A percentile compares a stretch with the other conserved stretches of the same genome.
phyloP scores from a whole-genome alignment of 768 basidiomycete genomes.

The Suillus alpinus region DNA sequence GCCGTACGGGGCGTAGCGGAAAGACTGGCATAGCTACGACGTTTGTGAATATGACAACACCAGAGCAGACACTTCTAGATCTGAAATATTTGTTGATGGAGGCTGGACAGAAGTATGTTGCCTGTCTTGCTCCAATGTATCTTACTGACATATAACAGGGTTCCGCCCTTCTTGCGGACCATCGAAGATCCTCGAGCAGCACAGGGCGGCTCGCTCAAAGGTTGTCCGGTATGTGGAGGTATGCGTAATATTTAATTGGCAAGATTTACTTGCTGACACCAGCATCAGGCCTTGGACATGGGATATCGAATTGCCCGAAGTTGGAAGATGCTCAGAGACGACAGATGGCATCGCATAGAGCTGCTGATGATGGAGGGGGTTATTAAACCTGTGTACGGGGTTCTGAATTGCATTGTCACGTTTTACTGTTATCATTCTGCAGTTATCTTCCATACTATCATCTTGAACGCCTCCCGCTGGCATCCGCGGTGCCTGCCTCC shows the following conservation, averaged over 20 bases:
- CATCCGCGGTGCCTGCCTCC: not conserved
- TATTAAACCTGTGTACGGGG: slow-evolving; percentile 21
- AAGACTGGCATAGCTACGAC: slow-evolving; percentile 99
- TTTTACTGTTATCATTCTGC: not conserved
- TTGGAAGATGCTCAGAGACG: slow-evolving; percentile 89
- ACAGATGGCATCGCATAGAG: slow-evolving; percentile 85
- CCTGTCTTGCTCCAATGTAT: slow-evolving; percentile 4
- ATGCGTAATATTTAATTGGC: slow-evolving; percentile 16
- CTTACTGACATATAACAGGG: slow-evolving; percentile 44
- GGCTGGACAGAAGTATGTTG: slow-evolving; percentile 92
- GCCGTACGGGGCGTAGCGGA: slow-evolving; percentile 94
- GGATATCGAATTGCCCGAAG: slow-evolving; percentile 94
- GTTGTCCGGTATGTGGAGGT: slow-evolving; percentile 97
- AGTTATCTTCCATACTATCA: not conserved
- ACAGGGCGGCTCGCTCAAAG: slow-evolving; percentile 74
- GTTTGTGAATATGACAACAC: slow-evolving; percentile 97
- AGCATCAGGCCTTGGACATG: slow-evolving; percentile 80
- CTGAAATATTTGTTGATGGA: slow-evolving; percentile 96
- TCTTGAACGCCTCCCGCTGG: not conserved
- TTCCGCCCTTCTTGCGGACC: slow-evolving; percentile 86
- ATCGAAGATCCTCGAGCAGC: slow-evolving; percentile 88
- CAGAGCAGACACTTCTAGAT: slow-evolving; percentile 94
- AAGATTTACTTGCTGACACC: not conserved
- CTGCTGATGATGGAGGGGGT: slow-evolving; percentile 59
- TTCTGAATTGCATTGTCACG: not conserved